Evolutionary conservation across 1,284 basidiomycete genomes (phyloP), one percentile per base, ranked within the genome.

Genomic region (Pyrrhoderma noxium): DNA sequence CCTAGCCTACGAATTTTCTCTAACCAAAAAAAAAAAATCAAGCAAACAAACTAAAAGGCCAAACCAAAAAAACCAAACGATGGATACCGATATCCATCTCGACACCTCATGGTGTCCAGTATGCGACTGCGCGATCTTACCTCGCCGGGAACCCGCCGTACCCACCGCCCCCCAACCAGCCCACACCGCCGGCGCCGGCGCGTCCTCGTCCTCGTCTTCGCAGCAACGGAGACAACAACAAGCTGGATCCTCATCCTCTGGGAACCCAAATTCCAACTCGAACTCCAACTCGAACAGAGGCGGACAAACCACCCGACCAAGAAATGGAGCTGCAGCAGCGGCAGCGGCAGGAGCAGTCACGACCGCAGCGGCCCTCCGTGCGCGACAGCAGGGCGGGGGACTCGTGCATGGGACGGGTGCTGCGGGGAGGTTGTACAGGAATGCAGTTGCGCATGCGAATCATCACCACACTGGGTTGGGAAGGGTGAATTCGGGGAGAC

Each of bases 81-180:
- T 67, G 65, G 70, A 70, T 58, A 74, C 78, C 67, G 73, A 79
- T 59, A 45, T 74, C 54, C 61, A 60, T 46, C 57, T 73, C 66
- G 70, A 84, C 68, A 72, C 79, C 55, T 70, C 74, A 48, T 87
- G 82, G 81, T 87, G 85, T 73, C 82, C 82, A 46, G 76, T 77
- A 60, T 88, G 85, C 69, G 75, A 79, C 59, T 71, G 76, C 59
- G 79, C 81, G 57, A 87, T 88, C 57, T 68, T 77, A 21, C 85
- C 85, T 22, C 84, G 83, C 61, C 80, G 82, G 18, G 73, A 85
- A 53, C 67, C 75, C 40, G 61, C 76, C 51, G 49, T 57, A 19
- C 62, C 61, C 38, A 16, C 7, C 16, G 16, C n/a, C 38, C 38
- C n/a, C 16, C 5, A 18, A 16, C 5, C 38, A 40, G 14, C 38